Percentiles rank a stretch among this genome's conserved stretches.
These are phyloP conservation scores for Kluyveromyces sp. DNA, from an alignment of 1,139 yeast genomes.

Conservation along the genomic window DNA sequence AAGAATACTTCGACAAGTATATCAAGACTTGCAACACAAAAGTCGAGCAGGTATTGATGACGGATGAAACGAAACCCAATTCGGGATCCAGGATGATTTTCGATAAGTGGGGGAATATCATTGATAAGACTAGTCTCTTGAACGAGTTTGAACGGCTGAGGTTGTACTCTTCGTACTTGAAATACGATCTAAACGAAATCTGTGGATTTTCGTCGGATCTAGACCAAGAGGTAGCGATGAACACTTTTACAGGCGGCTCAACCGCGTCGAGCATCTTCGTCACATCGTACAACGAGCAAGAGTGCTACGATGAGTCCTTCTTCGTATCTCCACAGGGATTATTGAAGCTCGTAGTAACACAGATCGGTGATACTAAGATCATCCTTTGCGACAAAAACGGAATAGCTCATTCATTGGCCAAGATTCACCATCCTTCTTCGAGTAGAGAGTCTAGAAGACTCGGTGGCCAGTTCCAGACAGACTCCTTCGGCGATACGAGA, in stretches of 20 bases:
- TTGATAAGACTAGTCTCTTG: slow-evolving; percentile 30
- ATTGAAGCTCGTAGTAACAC: slow-evolving; percentile 70
- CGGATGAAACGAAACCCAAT: slow-evolving; percentile 12
- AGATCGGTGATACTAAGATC: slow-evolving; percentile 94
- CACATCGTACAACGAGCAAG: slow-evolving; percentile 24
- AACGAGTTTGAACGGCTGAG: slow-evolving; percentile 37
- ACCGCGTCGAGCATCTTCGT: slow-evolving; percentile 75
- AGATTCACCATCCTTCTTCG: slow-evolving; percentile 81
- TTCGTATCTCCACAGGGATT: slow-evolving; percentile 62
- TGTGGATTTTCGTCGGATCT: slow-evolving; percentile 17
- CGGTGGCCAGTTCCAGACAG: slow-evolving; percentile 63
- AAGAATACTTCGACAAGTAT: slow-evolving; percentile 40
- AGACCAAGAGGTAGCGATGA: slow-evolving; percentile 29
- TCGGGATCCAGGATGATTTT: slow-evolving; percentile 37
- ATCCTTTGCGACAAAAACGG: slow-evolving; percentile 72
- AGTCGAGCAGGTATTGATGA: slow-evolving; percentile 30
- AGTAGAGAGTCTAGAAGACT: slow-evolving; percentile 71
- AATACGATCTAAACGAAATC: slow-evolving; percentile 48
- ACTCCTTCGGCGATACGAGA: slow-evolving; percentile 89
- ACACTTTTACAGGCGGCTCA: slow-evolving; percentile 52
- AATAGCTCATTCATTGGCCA: slow-evolving; percentile 68
- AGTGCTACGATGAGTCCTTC: slow-evolving; percentile 40
- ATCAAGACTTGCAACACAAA: slow-evolving; percentile 35
- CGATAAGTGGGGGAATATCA: slow-evolving; percentile 31
- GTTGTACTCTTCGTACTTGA: slow-evolving; percentile 54